Conservation (phyloP, 2,329 filamentous ascomycete species). For the Aspergillus sp. region DNA sequence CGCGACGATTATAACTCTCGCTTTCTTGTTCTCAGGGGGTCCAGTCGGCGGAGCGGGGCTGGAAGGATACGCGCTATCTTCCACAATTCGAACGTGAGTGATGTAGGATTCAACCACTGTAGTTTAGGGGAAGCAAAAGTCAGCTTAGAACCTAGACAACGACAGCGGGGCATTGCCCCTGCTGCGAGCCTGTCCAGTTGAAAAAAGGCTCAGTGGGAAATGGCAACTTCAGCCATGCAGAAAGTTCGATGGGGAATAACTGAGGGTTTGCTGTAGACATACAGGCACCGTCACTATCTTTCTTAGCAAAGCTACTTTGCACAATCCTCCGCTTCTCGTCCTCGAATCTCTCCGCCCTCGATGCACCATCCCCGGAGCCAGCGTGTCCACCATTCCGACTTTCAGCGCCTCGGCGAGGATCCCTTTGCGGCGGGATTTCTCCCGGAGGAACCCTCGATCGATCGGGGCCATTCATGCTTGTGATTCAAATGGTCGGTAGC, state of each 20-base stretch:
- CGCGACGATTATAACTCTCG: slow-evolving; percentile 86
- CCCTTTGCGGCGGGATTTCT: slow-evolving; percentile 29
- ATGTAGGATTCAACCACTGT: slow-evolving; percentile 90
- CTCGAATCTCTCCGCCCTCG: slow-evolving; percentile 81
- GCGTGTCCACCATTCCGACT: slow-evolving; percentile 30
- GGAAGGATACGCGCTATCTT: slow-evolving; percentile 81
- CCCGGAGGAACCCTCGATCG: slow-evolving; percentile 33
- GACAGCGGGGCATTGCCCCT: neutral
- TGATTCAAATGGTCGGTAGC: slow-evolving; percentile 19
- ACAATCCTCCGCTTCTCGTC: slow-evolving; percentile 95
- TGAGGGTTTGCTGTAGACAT: slow-evolving; percentile 41
- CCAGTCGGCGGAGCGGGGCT: slow-evolving; percentile 78
- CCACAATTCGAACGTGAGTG: slow-evolving; percentile 88
- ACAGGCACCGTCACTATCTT: slow-evolving; percentile 83
- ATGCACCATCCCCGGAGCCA: slow-evolving; percentile 33
- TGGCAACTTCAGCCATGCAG: neutral
- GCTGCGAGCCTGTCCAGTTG: neutral
- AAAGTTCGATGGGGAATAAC: slow-evolving; percentile 15
- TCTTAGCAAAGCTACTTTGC: slow-evolving; percentile 90
- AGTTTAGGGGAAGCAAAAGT: slow-evolving; percentile 12
- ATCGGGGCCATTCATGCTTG: slow-evolving; percentile 39
- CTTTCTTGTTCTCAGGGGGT: slow-evolving; percentile 75
- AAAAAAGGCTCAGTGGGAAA: neutral
- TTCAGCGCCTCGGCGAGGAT: slow-evolving; percentile 34
- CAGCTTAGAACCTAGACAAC: slow-evolving; percentile 12